Conservation (phyloP, 2,329 filamentous ascomycete species). For the Leptoxyphium fumago region DNA sequence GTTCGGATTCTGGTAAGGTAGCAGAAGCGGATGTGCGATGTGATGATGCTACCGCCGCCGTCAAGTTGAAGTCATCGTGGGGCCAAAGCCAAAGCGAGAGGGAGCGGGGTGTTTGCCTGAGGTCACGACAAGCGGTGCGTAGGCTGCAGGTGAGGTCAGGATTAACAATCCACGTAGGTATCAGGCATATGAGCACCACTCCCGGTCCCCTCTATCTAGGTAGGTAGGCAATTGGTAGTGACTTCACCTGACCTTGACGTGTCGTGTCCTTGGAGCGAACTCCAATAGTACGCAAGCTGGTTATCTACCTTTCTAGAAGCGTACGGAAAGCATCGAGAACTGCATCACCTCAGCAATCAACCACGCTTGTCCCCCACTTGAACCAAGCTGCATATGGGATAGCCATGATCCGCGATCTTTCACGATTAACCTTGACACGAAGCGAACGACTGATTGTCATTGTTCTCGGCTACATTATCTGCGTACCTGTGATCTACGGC, state of each 20-base stretch:
- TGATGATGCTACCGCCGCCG: too few species aligned
- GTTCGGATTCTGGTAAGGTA: not conserved
- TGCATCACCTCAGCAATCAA: too few species aligned
- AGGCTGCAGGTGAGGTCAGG: not conserved
- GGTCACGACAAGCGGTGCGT: not conserved
- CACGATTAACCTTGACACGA: constrained; percentile 14
- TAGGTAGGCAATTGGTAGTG: too few species aligned
- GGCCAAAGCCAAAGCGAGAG: not conserved
- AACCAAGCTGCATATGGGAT: not conserved
- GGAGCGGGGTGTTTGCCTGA: not conserved
- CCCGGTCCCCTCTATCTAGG: too few species aligned
- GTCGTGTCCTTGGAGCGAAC: too few species aligned
- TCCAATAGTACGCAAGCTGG: too few species aligned
- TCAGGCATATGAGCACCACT: too few species aligned
- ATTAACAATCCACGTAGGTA: not conserved
- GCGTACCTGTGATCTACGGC: constrained; percentile 15
- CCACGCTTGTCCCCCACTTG: too few species aligned
- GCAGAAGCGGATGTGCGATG: constrained; percentile 1
- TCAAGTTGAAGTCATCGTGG: constrained; percentile 2
- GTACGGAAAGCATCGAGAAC: too few species aligned
- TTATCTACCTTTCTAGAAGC: too few species aligned
- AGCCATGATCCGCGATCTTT: not conserved
- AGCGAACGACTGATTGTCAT: constrained; percentile 21
- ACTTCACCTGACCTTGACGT: too few species aligned
- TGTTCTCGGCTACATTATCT: constrained; percentile 19